A percentile compares a stretch with the other conserved stretches of the same genome.
These are phyloP conservation scores for Cercophora scortea DNA, from an alignment of 495 filamentous ascomycete species.

Conservation along the genomic window DNA sequence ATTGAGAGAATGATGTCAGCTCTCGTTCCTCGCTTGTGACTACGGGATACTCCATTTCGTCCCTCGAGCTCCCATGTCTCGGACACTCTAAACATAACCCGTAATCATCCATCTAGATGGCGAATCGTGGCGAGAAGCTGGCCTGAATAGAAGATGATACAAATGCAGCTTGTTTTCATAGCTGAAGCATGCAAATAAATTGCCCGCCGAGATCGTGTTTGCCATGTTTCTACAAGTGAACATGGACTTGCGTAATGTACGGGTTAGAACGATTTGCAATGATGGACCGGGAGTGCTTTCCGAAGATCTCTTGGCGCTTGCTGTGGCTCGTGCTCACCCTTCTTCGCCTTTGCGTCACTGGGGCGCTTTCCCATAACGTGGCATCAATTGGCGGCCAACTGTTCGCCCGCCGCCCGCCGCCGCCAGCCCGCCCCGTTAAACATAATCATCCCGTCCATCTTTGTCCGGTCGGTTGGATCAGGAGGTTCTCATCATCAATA, in stretches of 20 bases:
- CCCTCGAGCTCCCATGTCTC: too few species aligned
- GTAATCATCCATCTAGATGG: too few species aligned
- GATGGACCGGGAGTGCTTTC: too few species aligned
- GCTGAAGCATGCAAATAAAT: neutral
- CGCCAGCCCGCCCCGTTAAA: neutral
- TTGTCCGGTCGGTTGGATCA: neutral
- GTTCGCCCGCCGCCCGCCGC: neutral
- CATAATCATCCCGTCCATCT: neutral
- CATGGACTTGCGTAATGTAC: neutral
- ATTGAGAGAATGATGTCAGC: too few species aligned
- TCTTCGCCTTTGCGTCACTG: constrained; percentile 3
- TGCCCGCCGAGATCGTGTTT: too few species aligned
- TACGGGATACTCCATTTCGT: too few species aligned
- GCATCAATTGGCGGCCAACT: constrained; percentile 21
- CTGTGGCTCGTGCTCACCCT: constrained; percentile 2
- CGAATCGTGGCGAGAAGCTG: too few species aligned
- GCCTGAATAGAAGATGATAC: too few species aligned
- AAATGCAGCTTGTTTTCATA: neutral
- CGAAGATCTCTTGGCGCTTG: neutral
- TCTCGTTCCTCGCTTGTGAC: too few species aligned
- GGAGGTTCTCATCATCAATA: neutral
- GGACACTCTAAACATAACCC: too few species aligned
- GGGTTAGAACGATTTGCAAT: too few species aligned
- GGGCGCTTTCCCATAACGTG: constrained; percentile 21
- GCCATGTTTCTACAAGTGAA: too few species aligned